Conservation (phyloP, 805 yeast genomes). For the Spathaspora girioi region DNA sequence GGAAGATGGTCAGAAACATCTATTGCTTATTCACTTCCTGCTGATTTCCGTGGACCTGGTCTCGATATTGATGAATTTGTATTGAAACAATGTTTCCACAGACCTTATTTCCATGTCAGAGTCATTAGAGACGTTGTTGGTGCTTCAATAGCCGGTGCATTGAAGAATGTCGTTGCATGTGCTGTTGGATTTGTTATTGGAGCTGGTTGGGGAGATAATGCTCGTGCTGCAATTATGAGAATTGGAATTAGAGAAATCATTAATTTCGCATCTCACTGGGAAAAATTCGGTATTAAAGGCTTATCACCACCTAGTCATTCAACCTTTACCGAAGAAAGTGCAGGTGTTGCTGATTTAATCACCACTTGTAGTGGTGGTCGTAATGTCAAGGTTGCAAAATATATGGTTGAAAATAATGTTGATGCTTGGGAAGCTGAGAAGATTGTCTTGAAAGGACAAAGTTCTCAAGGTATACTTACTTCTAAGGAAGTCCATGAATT, state of each 20-base stretch:
- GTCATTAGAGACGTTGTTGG: constrained; percentile 94
- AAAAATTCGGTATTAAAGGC: constrained; percentile 53
- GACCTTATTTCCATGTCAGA: constrained; percentile 96
- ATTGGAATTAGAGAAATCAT: constrained; percentile 90
- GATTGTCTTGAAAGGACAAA: constrained; percentile 87
- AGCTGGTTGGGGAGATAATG: constrained; percentile 98
- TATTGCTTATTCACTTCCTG: constrained; percentile 80
- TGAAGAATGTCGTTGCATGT: constrained; percentile 92
- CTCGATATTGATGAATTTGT: constrained; percentile 68
- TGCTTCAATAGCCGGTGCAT: constrained; percentile 93
- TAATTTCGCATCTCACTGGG: constrained; percentile 59
- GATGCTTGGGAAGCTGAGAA: constrained; percentile 80
- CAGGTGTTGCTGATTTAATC: constrained; percentile 97
- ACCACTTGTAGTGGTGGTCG: constrained; percentile 98
- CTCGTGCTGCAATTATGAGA: constrained; percentile 96
- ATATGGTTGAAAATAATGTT: constrained; percentile 77
- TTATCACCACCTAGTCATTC: constrained; percentile 60
- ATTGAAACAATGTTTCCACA: constrained; percentile 84
- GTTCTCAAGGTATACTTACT: constrained; percentile 94
- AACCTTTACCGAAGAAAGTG: constrained; percentile 90
- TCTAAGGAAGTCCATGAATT: constrained; percentile 88
- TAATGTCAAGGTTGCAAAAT: constrained; percentile 86
- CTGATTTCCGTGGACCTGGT: constrained; percentile 64
- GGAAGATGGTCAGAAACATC: constrained; percentile 98
- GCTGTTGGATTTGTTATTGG: constrained; percentile 98